Conservation (phyloP, 441 rosid species). For the Erodium moschatum region DNA sequence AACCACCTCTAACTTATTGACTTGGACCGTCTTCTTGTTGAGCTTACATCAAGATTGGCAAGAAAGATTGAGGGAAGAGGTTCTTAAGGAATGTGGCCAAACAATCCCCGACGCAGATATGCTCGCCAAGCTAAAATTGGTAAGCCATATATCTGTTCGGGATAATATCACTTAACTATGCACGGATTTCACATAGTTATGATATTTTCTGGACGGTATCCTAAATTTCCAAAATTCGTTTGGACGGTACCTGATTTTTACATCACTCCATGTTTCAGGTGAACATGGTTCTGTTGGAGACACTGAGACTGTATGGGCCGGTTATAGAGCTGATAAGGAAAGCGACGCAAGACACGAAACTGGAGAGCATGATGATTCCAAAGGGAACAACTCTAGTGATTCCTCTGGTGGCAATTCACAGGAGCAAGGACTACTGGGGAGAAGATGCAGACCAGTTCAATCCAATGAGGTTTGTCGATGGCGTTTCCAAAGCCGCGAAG, state of each 20-base stretch:
- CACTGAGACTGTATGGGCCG: slow-evolving; percentile 46
- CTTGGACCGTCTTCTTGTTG: slow-evolving; percentile 47
- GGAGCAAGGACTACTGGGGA: slow-evolving; percentile 46
- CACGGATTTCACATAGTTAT: no score
- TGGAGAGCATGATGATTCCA: slow-evolving; percentile 39
- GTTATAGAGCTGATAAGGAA: slow-evolving; percentile 23
- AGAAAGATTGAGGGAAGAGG: slow-evolving; percentile 42
- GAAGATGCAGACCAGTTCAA: slow-evolving; percentile 44
- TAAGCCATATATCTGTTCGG: slow-evolving; percentile 10
- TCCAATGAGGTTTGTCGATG: slow-evolving; percentile 36
- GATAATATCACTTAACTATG: no score
- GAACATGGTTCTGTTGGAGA: slow-evolving; percentile 57
- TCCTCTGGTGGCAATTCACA: slow-evolving; percentile 34
- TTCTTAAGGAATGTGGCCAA: slow-evolving; percentile 29
- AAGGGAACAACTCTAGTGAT: slow-evolving; percentile 29
- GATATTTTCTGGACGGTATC: no score
- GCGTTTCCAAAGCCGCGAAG: slow-evolving; percentile 36
- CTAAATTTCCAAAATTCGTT: no score
- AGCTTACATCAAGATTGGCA: slow-evolving; percentile 50
- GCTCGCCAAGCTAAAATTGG: slow-evolving; percentile 38
- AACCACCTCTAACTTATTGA: slow-evolving; percentile 38
- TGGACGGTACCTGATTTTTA: no score
- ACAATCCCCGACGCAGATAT: slow-evolving; percentile 31
- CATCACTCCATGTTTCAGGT: no score
- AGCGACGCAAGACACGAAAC: slow-evolving; percentile 28